A percentile compares a stretch with the other conserved stretches of the same genome.
These are phyloP conservation scores for Candida argentea DNA, from an alignment of 805 yeast species.

Conservation along the genomic window DNA sequence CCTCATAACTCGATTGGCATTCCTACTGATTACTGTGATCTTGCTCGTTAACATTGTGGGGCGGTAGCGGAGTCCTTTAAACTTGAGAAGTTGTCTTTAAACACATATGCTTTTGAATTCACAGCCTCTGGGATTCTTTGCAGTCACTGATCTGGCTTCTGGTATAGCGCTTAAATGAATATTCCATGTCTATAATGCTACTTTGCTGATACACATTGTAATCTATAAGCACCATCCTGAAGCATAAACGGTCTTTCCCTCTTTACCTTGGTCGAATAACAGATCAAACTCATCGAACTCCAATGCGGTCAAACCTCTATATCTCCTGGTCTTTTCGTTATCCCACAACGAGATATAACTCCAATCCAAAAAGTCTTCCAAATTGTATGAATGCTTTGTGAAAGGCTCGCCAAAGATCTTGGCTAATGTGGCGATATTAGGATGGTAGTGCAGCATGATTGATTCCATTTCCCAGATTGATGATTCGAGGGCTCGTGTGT, in stretches of 20 bases:
- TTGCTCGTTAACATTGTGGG: no score
- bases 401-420: slow-evolving; percentile 84
- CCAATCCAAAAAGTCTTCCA: slow-evolving; percentile 95
- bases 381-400: slow-evolving; percentile 71
- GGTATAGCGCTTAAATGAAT: neutral
- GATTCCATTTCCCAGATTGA: slow-evolving; percentile 91
- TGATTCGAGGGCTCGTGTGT: slow-evolving; percentile 70
- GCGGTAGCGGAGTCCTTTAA: no score
- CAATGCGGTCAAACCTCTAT: slow-evolving; percentile 66
- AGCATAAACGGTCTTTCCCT: slow-evolving; percentile 11
- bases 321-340: slow-evolving; percentile 51
- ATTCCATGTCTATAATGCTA: neutral
- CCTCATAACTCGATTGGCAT: no score
- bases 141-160: neutral
- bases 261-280: slow-evolving; percentile 16
- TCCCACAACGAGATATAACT: slow-evolving; percentile 57
- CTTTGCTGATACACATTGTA: neutral
- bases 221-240: slow-evolving; percentile 18
- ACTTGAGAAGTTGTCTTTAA: no score
- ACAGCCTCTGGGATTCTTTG: no score
- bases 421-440: slow-evolving; percentile 88
- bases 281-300: slow-evolving; percentile 54
- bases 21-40: no score
- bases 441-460: slow-evolving; percentile 79
- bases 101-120: no score